Base-by-base conservation (phyloP, 192 early-diverging fungal species). In the Backusella circina region DNA sequence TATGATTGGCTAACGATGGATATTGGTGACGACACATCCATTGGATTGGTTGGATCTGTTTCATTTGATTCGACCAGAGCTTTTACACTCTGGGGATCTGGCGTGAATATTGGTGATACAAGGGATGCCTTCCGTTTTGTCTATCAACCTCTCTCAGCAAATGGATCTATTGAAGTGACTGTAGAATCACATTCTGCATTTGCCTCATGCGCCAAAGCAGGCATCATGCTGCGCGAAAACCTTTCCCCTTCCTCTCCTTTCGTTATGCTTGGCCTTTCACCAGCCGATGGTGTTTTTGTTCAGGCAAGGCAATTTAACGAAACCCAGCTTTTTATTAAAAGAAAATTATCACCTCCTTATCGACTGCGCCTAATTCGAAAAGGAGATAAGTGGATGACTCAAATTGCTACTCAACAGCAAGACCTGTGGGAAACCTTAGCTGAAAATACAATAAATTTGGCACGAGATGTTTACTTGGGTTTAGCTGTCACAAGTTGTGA, bases 51-150 rank as follows among this genome's bases (percentile, higher is more conserved):
- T 18, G 78, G 78, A 2, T 75, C 78, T 18, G 78, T 79, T 26
- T 75, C 78, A 44, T 79, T 79, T 50, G 73, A 79, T 57, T 73
- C 78, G 6, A 69, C 57, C 7, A 70, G 70, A 33, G 71, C 69
- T 18, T 79, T 79, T 30, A 75, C 78, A 26, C 57, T 79, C 3
- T 79, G 78, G 78, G 78, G 78, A n/a, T 79, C 78, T 16, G 78
- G 78, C 0, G 28, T 30, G 28, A 64, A 69, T 13, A 71, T 75
- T 21, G 39, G 31, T 26, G 47, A 12, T 0, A 44, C 39, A 23
- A 65, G 32, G 28, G 78, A 79, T 79, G 73, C 68, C 1, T 79
- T 79, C 67, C 78, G 78, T 2, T 79, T 54, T 67, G 73, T 79
- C 7, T 79, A 71, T 39, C 73, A 75, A 23, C 18, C 73, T 1